Evolutionary conservation across 148 eudicot genomes (phyloP), one percentile per base, ranked within the genome.

Genomic region (Arbutus unedo): DNA sequence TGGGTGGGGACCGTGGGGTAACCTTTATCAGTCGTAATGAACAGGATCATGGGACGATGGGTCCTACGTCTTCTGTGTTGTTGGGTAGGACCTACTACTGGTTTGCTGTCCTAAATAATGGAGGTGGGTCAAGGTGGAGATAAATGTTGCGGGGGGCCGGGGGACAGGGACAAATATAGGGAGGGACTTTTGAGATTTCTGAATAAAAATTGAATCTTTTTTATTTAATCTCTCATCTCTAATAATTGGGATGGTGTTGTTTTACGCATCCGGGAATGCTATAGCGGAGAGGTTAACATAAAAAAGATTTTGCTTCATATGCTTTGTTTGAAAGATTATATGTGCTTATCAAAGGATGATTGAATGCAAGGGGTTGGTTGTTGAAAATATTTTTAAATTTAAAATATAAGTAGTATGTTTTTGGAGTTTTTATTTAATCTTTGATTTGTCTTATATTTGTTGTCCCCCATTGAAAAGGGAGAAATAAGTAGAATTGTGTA

Each of bases 51-150:
- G 13, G 76, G 76, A 6, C 1, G 44, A 31, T 38, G 74, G 74
- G n/a, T 15, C 74, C 49, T 41, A 5, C 74, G 11, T 41, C 18
- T 25, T 43, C 7, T 15, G 48, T 43, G 74, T 41, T 70, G 74
- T 70, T 38, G 45, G n/a, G 45, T 38, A 21, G 44, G 18, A 11
- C 47, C 19, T 38, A 11, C 74, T 5, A 16, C 76, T 19, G 13
- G 53, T 73, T 72, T 70, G 76, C 76, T 43, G 53, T 43, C 48
- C 70, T 74, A 16, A 38, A 55, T 55, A 77, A 41, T 56, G 51
- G 64, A 45, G 21, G 8, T 48, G 15, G 53, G 38, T 44, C 49
- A 59, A 57, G 70, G 66, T 43, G 47, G 38, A 31, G 55, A 21
- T 8, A 47, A 60, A 79, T 47, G 56, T 47, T 13, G 44, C 16